Percentiles rank a stretch among this genome's conserved stretches.
Evolutionary conservation across 495 filamentous ascomycete species (phyloP).

Genomic region (Lasiosphaeria ovina): DNA sequence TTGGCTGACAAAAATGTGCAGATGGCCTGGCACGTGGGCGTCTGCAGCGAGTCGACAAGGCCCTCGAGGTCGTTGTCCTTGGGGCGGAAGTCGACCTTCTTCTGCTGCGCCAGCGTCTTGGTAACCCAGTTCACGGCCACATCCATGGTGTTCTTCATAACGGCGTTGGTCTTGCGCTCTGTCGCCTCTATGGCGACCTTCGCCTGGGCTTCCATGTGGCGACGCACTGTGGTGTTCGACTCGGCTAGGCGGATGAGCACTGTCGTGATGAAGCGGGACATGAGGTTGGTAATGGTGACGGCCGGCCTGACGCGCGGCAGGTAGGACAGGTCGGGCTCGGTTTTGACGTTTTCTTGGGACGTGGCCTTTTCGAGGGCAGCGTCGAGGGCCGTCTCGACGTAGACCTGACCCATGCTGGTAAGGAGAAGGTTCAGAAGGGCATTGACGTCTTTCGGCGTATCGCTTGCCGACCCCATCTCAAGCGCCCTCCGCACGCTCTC

Average conservation of each 20-base stretch:
- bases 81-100: constrained; percentile 89
- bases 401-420: constrained; percentile 86
- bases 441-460: constrained; percentile 93
- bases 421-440: constrained; percentile 81
- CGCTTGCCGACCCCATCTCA: constrained; percentile 78
- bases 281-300: constrained; percentile 86
- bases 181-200: constrained; percentile 69
- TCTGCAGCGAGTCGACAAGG: constrained; percentile 79
- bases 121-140: constrained; percentile 75
- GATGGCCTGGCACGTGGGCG: constrained; percentile 76
- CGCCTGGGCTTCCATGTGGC: constrained; percentile 86
- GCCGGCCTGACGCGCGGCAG: constrained; percentile 73
- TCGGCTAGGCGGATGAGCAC: constrained; percentile 87
- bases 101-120: constrained; percentile 74
- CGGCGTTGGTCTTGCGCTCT: constrained; percentile 83
- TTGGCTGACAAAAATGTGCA: constrained; percentile 67
- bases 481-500: constrained; percentile 92
- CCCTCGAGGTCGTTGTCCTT: constrained; percentile 73
- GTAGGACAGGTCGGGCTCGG: constrained; percentile 86
- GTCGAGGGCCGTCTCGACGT: constrained; percentile 91
- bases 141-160: constrained; percentile 84
- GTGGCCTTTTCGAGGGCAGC: constrained; percentile 73
- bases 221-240: constrained; percentile 81
- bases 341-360: constrained; percentile 71
- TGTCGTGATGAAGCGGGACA: constrained; percentile 85